Evolutionary conservation across 306 rosid species (phyloP).

Genomic region (Medicago lupulina): DNA sequence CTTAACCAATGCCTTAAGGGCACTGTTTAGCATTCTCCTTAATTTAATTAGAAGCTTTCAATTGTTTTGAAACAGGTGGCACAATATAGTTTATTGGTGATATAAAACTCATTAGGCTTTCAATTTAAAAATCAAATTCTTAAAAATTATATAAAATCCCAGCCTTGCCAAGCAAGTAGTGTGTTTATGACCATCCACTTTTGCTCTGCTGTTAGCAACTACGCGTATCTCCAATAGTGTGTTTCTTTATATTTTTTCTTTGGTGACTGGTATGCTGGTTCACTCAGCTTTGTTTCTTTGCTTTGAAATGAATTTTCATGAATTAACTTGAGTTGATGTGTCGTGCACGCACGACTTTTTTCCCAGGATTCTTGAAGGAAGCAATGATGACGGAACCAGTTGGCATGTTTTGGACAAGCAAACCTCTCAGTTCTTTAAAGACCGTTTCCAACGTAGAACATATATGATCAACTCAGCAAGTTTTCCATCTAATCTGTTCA

Average conservation of each 20-base stretch:
- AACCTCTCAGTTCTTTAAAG: slow-evolving; percentile 62
- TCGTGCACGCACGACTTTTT: slow-evolving; percentile 25
- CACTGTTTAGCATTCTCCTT: no score
- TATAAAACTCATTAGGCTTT: background rate
- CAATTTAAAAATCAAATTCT: slow-evolving; percentile 1
- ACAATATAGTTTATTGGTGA: background rate
- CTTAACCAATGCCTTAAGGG: no score
- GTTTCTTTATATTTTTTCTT: background rate
- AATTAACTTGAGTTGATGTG: slow-evolving; percentile 20
- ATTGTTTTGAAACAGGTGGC: background rate
- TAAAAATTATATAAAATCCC: background rate
- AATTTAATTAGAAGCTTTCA: background rate
- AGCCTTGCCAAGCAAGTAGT: background rate
- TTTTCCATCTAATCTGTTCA: slow-evolving; percentile 59
- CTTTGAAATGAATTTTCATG: background rate
- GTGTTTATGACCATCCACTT: background rate
- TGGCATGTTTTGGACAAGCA: slow-evolving; percentile 81
- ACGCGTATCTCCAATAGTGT: background rate
- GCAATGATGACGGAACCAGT: slow-evolving; percentile 71
- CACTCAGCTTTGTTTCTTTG: slow-evolving; percentile 1
- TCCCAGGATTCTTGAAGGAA: slow-evolving; percentile 86
- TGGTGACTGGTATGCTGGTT: background rate
- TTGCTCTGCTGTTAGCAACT: background rate
- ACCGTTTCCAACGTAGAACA: slow-evolving; percentile 71
- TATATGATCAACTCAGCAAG: slow-evolving; percentile 56